These are phyloP conservation scores for Boechera stricta DNA, from an alignment of 345 rosid species.

Conservation along the genomic window DNA sequence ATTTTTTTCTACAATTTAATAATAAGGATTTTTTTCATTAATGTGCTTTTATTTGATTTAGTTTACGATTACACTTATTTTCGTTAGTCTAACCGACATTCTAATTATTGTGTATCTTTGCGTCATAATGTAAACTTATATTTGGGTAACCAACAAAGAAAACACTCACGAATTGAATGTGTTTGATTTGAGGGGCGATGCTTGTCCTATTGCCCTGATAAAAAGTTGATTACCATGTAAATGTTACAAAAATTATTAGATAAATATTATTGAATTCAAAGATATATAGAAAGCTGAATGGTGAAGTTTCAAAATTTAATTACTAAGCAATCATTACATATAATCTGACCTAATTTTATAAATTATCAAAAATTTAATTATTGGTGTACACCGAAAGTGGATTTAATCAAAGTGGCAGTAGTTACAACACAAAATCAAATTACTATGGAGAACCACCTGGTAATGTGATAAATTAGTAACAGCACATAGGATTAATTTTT, in stretches of 20 bases:
- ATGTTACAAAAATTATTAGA: neutral
- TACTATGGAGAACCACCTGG: conserved; percentile 1
- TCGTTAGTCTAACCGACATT: neutral
- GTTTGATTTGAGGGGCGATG: conserved; percentile 1
- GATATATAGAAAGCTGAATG: neutral
- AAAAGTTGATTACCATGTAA: conserved; percentile 1
- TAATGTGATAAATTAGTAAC: conserved; percentile 28
- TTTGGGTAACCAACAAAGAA: neutral
- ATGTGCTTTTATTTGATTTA: neutral
- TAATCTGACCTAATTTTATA: conserved; percentile 9
- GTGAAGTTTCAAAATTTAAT: neutral
- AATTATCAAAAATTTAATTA: conserved; percentile 5
- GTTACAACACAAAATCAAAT: conserved; percentile 3
- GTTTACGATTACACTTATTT: neutral
- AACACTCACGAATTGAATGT: conserved; percentile 1
- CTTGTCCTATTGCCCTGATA: neutral
- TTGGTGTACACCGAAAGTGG: conserved; percentile 26
- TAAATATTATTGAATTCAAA: no score
- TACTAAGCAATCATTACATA: conserved; percentile 1
- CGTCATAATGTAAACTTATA: neutral
- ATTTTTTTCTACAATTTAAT: neutral
- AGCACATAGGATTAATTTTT: neutral
- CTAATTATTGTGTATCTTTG: conserved; percentile 10
- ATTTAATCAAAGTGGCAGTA: conserved; percentile 30
- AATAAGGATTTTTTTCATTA: neutral